Evolutionary conservation across 1,139 yeast genomes (phyloP).

Genomic region (Hanseniaspora sp.): DNA sequence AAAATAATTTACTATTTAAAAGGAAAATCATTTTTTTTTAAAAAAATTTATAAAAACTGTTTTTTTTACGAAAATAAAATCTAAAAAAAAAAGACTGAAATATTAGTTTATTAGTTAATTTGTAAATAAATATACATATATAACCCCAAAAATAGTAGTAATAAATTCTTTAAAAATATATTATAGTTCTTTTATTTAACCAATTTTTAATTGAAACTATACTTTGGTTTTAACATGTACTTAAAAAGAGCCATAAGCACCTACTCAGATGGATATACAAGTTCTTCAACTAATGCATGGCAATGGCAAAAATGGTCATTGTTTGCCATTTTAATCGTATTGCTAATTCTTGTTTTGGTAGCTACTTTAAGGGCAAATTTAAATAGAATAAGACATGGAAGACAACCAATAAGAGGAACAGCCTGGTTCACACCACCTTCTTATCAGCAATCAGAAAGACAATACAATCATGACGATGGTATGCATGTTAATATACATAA

Average conservation of each 20-base stretch:
- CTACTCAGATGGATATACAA: neutral
- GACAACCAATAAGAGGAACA: slow-evolving; percentile 66
- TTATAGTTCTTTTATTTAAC: too few species aligned
- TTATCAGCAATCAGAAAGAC: slow-evolving; percentile 62
- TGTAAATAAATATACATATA: too few species aligned
- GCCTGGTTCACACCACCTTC: slow-evolving; percentile 88
- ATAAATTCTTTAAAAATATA: too few species aligned
- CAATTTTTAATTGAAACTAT: too few species aligned
- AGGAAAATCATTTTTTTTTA: too few species aligned
- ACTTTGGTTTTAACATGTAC: neutral
- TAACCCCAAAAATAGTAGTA: too few species aligned
- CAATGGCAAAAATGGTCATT: slow-evolving; percentile 39
- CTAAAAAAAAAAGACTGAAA: too few species aligned
- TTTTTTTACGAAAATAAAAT: too few species aligned
- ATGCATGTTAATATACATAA: slow-evolving; percentile 3
- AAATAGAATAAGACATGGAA: slow-evolving; percentile 49
- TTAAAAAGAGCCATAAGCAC: neutral
- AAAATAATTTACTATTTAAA: too few species aligned
- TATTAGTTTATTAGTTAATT: too few species aligned
- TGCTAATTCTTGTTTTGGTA: slow-evolving; percentile 38
- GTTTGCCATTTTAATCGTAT: slow-evolving; percentile 37
- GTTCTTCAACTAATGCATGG: slow-evolving; percentile 19
- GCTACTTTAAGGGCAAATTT: slow-evolving; percentile 33
- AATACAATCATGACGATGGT: slow-evolving; percentile 33
- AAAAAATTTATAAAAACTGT: too few species aligned